A percentile compares a stretch with the other conserved stretches of the same genome.
phyloP scores from a whole-genome alignment of 1,284 basidiomycete genomes.

The Sanghuangporus baumii region DNA sequence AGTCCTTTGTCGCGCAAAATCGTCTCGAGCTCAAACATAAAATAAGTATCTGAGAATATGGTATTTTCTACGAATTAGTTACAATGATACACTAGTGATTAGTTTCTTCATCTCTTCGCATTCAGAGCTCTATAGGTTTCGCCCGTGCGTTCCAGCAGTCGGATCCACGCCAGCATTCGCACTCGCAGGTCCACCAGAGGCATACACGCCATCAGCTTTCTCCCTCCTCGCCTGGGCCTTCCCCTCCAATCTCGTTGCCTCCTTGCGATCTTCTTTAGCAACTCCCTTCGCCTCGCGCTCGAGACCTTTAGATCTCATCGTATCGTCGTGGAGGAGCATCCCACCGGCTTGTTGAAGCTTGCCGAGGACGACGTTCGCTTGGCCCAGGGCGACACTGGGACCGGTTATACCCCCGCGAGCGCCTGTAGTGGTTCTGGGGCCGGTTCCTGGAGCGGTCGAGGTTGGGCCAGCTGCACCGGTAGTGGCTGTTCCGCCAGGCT shows the following conservation, averaged over 20 bases:
- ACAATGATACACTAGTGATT: not conserved
- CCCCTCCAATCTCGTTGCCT: not conserved
- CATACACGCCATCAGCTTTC: not conserved
- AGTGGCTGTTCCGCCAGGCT: not conserved
- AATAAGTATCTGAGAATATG: too few relatives aligned
- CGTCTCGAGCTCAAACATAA: too few relatives aligned
- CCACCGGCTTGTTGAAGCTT: slow-evolving; percentile 16
- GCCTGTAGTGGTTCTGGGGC: not conserved
- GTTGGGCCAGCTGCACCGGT: not conserved
- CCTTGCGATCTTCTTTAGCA: slow-evolving; percentile 1
- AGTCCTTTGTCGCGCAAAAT: too few relatives aligned
- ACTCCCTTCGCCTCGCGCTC: slow-evolving; percentile 13
- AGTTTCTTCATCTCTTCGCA: not conserved
- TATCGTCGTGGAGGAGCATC: slow-evolving; percentile 6
- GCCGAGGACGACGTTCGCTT: slow-evolving; percentile 6
- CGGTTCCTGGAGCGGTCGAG: not conserved
- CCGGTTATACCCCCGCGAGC: not conserved
- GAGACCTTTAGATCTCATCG: slow-evolving; percentile 10
- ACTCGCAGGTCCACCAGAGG: not conserved
- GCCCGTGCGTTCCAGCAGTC: not conserved
- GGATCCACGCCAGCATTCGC: not conserved
- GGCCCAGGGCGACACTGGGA: not conserved
- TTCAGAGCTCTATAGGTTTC: not conserved
- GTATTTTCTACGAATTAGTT: too few relatives aligned
- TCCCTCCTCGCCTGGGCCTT: not conserved